Percentiles rank a stretch among this genome's conserved stretches.
Evolutionary conservation across 805 yeast genomes (phyloP).

Genomic region (Candida montana): DNA sequence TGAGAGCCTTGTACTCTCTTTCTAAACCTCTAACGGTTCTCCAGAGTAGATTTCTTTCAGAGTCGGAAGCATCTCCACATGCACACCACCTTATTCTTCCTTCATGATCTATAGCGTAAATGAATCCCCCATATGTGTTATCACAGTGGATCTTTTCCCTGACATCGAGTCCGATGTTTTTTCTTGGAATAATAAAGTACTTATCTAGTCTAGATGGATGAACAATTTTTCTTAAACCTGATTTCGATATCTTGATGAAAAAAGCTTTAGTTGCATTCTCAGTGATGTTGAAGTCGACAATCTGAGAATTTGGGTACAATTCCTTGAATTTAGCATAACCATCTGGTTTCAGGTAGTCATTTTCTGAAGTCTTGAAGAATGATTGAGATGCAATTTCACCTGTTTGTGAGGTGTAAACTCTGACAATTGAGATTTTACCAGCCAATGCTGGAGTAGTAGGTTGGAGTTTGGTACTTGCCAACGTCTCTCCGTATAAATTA

Average conservation of each 20-base stretch:
- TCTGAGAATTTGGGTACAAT: conserved; percentile 51
- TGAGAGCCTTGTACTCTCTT: conserved; percentile 34
- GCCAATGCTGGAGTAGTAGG: conserved; percentile 34
- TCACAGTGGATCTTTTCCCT: conserved; percentile 59
- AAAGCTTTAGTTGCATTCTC: conserved; percentile 68
- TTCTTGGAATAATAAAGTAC: conserved; percentile 61
- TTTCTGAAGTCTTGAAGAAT: conserved; percentile 46
- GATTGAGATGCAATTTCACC: conserved; percentile 65
- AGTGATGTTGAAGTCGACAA: conserved; percentile 71
- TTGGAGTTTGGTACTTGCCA: conserved; percentile 30
- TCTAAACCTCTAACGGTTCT: conserved; percentile 56
- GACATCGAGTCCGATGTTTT: conserved; percentile 48
- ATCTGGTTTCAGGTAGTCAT: conserved; percentile 34
- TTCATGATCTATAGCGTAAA: conserved; percentile 68
- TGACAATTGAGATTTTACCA: conserved; percentile 55
- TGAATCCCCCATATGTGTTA: conserved; percentile 78
- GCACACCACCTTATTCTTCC: conserved; percentile 88
- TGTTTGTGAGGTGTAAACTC: conserved; percentile 60
- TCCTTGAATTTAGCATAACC: conserved; percentile 37
- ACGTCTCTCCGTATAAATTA: conserved; percentile 56
- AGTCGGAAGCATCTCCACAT: conserved; percentile 71
- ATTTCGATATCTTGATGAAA: conserved; percentile 49
- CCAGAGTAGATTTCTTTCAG: conserved; percentile 62
- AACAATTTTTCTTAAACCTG: conserved; percentile 37
- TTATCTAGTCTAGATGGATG: conserved; percentile 47